Evolutionary conservation across 306 rosid species (phyloP), one percentile per base, ranked within the genome.

Genomic region (Myrica gale): DNA sequence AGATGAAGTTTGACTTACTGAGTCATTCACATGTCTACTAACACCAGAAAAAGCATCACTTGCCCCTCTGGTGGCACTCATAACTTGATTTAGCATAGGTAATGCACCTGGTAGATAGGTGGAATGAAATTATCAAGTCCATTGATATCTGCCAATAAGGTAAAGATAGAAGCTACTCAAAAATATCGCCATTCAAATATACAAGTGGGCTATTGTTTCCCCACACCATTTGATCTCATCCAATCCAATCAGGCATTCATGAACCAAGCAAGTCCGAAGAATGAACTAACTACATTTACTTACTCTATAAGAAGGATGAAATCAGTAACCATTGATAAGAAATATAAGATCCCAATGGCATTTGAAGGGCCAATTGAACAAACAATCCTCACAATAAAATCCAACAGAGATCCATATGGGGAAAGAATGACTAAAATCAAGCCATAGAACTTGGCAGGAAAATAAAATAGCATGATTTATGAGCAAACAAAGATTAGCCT

Each of bases 51-150:
- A 90, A 43, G 96, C 96, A 79, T 85, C 89, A 68, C 97, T 96
- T 45, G 98, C 99, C 78, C 99, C 99, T 66, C 97, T 90, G 23
- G 99, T 90, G 45, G 98, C 97, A 81, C 97, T 90, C 93, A 88
- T 96, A 41, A 96, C 93, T 88, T 96, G 91, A 82, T 89, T 89
- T 60, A 96, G 55, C 85, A 88, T 84, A 1, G 98, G 99, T 60
- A 96, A 77, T 48, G 98, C 92, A 83, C 92, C 98, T 96, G 83
- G 50, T 63, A 81, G 50, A 84, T 13, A 41, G 69, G 62, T 81
- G 4, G 44, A 62, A 80, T 52, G 44, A 76, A 46, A 13, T 9
- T 5, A 2, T 47, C 70, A 32, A 17, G 63, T 66, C 13, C 72
- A 58, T 63, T 46, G 60, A 68, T 69, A 76, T 10, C 65, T 37